A percentile compares a stretch with the other conserved stretches of the same genome.
Evolutionary conservation across 2,329 filamentous ascomycete genomes (phyloP).

Genomic region (Trichoderma breve): DNA sequence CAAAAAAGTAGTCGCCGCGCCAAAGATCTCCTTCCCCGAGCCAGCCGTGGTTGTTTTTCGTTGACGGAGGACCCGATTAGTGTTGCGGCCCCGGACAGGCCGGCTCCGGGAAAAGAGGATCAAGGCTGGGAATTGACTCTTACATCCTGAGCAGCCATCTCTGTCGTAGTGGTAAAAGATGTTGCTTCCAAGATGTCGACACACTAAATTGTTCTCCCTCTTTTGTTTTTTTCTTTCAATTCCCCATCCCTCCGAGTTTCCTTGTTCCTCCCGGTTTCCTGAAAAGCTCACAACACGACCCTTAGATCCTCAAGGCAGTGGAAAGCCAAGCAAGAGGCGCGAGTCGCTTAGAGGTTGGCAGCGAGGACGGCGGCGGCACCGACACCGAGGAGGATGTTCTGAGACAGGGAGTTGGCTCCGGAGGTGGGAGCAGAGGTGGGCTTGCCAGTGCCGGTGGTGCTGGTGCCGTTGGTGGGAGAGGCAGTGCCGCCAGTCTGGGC

Average conservation of each 20-base stretch:
- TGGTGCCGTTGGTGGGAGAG: conserved; percentile 17
- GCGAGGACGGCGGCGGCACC: conserved; percentile 20
- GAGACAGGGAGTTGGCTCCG: conserved; percentile 14
- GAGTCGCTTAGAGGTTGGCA: conserved; percentile 18
- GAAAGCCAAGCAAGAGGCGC: not conserved
- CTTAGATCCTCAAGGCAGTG: conserved; percentile 3
- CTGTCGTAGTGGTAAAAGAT: not conserved
- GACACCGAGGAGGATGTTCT: conserved; percentile 20
- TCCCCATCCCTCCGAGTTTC: not conserved
- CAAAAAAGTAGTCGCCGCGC: not conserved
- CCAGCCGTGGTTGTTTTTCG: conserved; percentile 8
- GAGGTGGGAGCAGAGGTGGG: conserved; percentile 12
- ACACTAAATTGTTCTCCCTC: not conserved
- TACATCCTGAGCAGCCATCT: not conserved
- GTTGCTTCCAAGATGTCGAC: not conserved
- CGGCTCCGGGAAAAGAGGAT: conserved; percentile 5
- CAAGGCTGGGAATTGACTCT: not conserved
- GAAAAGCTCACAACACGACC: not conserved
- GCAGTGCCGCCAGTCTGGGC: conserved; percentile 14
- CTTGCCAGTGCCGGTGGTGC: not conserved
- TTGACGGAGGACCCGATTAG: conserved; percentile 8
- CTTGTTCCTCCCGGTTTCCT: not conserved
- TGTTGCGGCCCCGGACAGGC: conserved; percentile 14
- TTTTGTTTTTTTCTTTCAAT: not conserved
- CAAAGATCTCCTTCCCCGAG: not conserved